Evolutionary conservation across 2,329 filamentous ascomycete genomes (phyloP).

Genomic region (Fusarium nurragi): DNA sequence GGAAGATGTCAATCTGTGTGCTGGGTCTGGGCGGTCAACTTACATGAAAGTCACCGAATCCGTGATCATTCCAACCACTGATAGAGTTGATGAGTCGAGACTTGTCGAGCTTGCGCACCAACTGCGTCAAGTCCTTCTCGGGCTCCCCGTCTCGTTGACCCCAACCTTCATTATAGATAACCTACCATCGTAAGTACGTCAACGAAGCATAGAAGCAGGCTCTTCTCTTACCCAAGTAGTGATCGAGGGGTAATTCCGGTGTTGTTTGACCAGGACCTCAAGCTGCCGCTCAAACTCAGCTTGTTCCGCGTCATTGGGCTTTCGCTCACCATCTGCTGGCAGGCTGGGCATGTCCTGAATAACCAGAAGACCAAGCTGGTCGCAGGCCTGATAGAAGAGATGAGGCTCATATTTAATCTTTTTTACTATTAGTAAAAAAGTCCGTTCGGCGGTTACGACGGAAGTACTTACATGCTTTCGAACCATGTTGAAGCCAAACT

Average conservation of each 20-base stretch:
- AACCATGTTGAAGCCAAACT: constrained; percentile 74
- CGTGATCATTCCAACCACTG: constrained; percentile 74
- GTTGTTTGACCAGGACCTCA: constrained; percentile 67
- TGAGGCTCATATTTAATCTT: constrained; percentile 74
- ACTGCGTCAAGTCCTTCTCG: constrained; percentile 65
- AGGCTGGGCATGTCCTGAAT: constrained; percentile 79
- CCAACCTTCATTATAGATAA: constrained; percentile 35
- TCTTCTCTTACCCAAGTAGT: constrained; percentile 9
- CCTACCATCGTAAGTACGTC: background rate
- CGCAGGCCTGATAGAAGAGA: constrained; percentile 74
- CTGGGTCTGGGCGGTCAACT: rapidly evolving
- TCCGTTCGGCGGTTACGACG: rapidly evolving
- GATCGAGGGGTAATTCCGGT: constrained; percentile 30
- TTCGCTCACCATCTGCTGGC: constrained; percentile 39
- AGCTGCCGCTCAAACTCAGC: constrained; percentile 72
- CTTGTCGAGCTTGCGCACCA: constrained; percentile 67
- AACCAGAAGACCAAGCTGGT: constrained; percentile 71
- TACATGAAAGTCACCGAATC: constrained; percentile 67
- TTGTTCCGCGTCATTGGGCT: constrained; percentile 61
- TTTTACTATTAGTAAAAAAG: rapidly evolving
- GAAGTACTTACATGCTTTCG: constrained; percentile 69
- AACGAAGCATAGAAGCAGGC: rapidly evolving
- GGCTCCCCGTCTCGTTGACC: constrained; percentile 22
- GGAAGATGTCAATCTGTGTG: background rate
- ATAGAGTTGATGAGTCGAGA: constrained; percentile 71